These are phyloP conservation scores for Asterella californica DNA, from an alignment of 225 moss, liverwort and hornwort genomes.

Conservation along the genomic window DNA sequence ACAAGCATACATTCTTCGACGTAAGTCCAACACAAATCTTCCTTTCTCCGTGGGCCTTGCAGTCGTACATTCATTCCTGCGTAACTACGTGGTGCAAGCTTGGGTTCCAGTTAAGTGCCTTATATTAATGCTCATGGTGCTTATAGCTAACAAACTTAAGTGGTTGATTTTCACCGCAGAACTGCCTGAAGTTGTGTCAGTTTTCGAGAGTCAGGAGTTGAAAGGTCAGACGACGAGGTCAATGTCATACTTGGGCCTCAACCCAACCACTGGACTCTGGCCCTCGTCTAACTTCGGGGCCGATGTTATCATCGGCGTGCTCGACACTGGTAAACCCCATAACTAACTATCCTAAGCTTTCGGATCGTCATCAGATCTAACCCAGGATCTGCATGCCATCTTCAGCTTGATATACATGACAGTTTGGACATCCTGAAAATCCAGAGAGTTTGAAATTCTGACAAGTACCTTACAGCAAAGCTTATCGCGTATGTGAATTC, in stretches of 20 bases:
- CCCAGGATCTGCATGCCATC: too few relatives aligned
- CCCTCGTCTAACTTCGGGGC: background rate
- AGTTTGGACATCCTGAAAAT: background rate
- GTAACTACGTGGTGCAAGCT: too few relatives aligned
- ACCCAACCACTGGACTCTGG: background rate
- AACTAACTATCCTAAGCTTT: background rate
- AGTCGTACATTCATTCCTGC: background rate
- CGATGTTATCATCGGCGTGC: conserved; percentile 5
- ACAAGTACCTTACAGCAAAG: background rate
- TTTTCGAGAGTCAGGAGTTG: background rate
- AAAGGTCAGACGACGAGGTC: conserved; percentile 5
- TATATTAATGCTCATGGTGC: background rate
- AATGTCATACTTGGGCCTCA: background rate
- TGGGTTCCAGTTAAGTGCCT: too few relatives aligned
- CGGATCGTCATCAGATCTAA: too few relatives aligned
- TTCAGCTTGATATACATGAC: too few relatives aligned
- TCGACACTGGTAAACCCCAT: background rate
- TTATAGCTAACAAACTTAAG: background rate
- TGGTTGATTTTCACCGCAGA: background rate
- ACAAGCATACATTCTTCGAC: background rate
- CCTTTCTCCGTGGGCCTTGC: background rate
- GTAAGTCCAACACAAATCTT: background rate
- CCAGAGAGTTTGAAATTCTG: background rate
- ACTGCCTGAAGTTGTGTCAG: conserved; percentile 7
- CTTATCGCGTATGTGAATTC: too few relatives aligned